Percentiles rank a stretch among this genome's conserved stretches.
phyloP scores from a whole-genome alignment of 768 basidiomycete genomes.

The Porpolomopsis calyptriformis region DNA sequence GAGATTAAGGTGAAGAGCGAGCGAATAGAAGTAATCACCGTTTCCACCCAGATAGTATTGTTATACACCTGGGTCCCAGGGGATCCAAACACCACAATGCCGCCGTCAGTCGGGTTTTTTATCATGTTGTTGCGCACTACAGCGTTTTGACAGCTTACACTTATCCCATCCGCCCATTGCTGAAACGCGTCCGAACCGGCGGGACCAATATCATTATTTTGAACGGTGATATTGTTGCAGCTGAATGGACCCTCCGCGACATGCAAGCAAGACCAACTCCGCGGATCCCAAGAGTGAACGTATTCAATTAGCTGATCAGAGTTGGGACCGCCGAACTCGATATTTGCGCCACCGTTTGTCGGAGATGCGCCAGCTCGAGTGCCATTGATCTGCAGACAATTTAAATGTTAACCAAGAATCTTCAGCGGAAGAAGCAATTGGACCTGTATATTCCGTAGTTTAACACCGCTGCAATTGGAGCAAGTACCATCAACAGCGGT shows the following conservation, averaged over 20 bases:
- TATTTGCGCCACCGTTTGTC: constrained; percentile 58
- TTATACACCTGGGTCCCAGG: constrained; percentile 66
- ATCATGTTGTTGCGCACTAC: constrained; percentile 60
- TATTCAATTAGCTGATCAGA: constrained; percentile 65
- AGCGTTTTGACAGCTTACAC: constrained; percentile 54
- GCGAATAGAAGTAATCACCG: constrained; percentile 30
- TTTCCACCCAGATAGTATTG: constrained; percentile 65
- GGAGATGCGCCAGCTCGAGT: constrained; percentile 46
- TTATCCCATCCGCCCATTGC: constrained; percentile 79
- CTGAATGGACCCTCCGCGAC: constrained; percentile 54
- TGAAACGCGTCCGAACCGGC: constrained; percentile 54
- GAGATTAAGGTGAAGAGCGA: constrained; percentile 1
- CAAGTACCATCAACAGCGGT: constrained; percentile 66
- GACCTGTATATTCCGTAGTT: constrained; percentile 65
- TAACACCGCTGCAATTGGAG: constrained; percentile 44
- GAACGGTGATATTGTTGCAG: constrained; percentile 55
- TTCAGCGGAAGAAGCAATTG: neutral
- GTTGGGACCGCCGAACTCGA: constrained; percentile 77
- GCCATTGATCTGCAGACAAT: constrained; percentile 52
- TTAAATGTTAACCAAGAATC: neutral
- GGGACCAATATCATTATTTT: constrained; percentile 79
- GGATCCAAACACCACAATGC: constrained; percentile 67
- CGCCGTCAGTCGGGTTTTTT: constrained; percentile 67
- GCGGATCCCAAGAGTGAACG: constrained; percentile 65
- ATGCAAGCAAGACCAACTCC: constrained; percentile 79